Conservation (phyloP, 352 stramenopile genomes). For the Pythium utonaiense region DNA sequence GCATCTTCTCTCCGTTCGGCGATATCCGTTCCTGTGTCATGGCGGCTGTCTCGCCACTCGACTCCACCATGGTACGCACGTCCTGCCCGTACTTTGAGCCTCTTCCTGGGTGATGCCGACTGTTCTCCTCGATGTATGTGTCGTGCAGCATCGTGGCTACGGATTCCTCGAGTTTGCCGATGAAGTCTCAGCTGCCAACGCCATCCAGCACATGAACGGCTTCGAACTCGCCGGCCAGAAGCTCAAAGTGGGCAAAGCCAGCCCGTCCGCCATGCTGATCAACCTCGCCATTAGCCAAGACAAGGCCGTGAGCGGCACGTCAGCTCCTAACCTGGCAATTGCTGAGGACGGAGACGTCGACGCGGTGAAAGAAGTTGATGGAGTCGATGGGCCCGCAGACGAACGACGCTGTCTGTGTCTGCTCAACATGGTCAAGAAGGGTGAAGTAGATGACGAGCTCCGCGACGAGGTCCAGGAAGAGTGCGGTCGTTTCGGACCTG, state of each 20-base stretch:
- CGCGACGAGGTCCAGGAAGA: conserved; percentile 64
- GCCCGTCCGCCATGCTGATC: conserved; percentile 55
- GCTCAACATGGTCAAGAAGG: conserved; percentile 63
- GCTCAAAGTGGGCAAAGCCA: conserved; percentile 78
- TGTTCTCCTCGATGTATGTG: background rate
- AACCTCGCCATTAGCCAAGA: conserved; percentile 64
- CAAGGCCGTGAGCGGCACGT: conserved; percentile 38
- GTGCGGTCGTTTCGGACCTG: conserved; percentile 56
- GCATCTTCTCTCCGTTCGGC: conserved; percentile 78
- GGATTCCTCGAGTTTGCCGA: conserved; percentile 74
- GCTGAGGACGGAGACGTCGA: conserved; percentile 64
- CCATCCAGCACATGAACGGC: conserved; percentile 82
- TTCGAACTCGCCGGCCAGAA: conserved; percentile 73
- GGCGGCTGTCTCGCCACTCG: conserved; percentile 48
- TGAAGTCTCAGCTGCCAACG: conserved; percentile 50
- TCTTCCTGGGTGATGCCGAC: too few species aligned
- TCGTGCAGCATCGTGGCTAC: conserved; percentile 56
- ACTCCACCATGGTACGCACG: conserved; percentile 40
- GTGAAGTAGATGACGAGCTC: conserved; percentile 70
- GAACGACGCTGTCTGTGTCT: conserved; percentile 56
- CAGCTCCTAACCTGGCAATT: conserved; percentile 10
- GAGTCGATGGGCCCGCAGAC: background rate
- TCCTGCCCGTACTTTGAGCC: too few species aligned
- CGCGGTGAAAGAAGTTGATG: conserved; percentile 39
- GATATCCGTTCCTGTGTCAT: conserved; percentile 65